phyloP scores from a whole-genome alignment of 2,329 filamentous ascomycete species.

The Trichoderma cornu-damae region DNA sequence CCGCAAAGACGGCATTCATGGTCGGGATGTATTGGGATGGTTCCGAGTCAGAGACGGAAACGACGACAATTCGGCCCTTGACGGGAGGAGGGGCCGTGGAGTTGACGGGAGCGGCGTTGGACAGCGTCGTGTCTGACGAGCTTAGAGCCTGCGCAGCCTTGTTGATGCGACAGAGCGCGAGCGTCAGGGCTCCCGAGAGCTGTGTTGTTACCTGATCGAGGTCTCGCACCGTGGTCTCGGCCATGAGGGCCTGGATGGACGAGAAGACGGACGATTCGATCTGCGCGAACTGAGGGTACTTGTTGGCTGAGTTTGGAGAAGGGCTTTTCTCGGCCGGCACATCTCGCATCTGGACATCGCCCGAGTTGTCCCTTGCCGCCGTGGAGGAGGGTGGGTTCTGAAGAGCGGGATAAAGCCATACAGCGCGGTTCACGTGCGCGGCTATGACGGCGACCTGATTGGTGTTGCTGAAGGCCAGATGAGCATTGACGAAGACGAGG shows the following conservation, averaged over 20 bases:
- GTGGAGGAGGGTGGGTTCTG: constrained; percentile 23
- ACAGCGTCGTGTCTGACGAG: constrained; percentile 36
- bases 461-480: constrained; percentile 86
- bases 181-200: constrained; percentile 83
- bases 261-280: constrained; percentile 75
- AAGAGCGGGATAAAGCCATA: constrained; percentile 76
- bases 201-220: constrained; percentile 75
- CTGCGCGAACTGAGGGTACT: constrained; percentile 85
- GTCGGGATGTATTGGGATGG: constrained; percentile 93
- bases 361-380: constrained; percentile 33
- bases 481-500: constrained; percentile 94
- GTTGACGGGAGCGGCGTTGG: constrained; percentile 19
- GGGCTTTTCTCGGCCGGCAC: constrained; percentile 36
- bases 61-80: constrained; percentile 68
- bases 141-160: constrained; percentile 65
- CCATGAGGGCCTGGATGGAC: constrained; percentile 69
- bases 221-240: constrained; percentile 58
- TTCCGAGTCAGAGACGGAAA: constrained; percentile 81
- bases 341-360: constrained; percentile 56
- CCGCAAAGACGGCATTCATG: constrained; percentile 98
- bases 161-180: constrained; percentile 86
- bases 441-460: constrained; percentile 92
- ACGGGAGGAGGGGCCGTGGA: constrained; percentile 31
- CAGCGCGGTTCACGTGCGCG: constrained; percentile 77
- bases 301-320: constrained; percentile 59